Base-by-base conservation (phyloP, 2,329 filamentous ascomycete species). In the Lasiodiplodia hormozganensis region DNA sequence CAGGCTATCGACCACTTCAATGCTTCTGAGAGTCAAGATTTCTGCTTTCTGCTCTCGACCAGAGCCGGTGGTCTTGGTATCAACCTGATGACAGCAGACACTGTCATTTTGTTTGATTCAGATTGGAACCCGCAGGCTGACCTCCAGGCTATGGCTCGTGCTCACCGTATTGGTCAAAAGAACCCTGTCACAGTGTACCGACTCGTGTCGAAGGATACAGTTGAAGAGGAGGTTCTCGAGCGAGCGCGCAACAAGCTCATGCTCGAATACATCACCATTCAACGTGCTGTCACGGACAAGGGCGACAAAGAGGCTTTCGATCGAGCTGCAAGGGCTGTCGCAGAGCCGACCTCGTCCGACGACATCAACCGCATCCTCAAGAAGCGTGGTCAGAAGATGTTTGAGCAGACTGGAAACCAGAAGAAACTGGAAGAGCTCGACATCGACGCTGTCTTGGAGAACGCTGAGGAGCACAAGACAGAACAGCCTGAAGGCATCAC, bases 71-170 rank as follows among this genome's bases (percentile, higher is more conserved):
- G 96, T 79, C 86, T 99, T n/a, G 96, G 96, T 70, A 99, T 99
- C 84, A 99, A 99, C 75, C 82, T 99, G 66, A 99, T 98, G 93
- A 98, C 96, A 28, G 96, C 96, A 8, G 96, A 99, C 76, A 99
- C 96, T 0, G 96, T 99, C 72, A 90, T 99, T 74, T 91, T 99
- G 54, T 99, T 98, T 75, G 96, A 99, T 79, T 98, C 96, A 0
- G 94, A 97, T 76, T 99, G 96, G 96, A 99, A 99, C 73, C 96
- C 96, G 21, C 96, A 99, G 79, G 96, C 96, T 7, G 96, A 99
- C 84, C 83, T 99, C 73, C 96, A 99, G 79, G 96, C 96, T 51
- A 99, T 99, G 96, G 96, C 96, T 69, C 91, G 96, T 80, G 96
- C 96, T 69, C 96, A 99, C 81, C 92, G 96, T 79, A 99, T 99